Evolutionary conservation across 1,139 yeast species (phyloP), one percentile per base, ranked within the genome.

Genomic region (Yamadazyma kanchanaburiensis): DNA sequence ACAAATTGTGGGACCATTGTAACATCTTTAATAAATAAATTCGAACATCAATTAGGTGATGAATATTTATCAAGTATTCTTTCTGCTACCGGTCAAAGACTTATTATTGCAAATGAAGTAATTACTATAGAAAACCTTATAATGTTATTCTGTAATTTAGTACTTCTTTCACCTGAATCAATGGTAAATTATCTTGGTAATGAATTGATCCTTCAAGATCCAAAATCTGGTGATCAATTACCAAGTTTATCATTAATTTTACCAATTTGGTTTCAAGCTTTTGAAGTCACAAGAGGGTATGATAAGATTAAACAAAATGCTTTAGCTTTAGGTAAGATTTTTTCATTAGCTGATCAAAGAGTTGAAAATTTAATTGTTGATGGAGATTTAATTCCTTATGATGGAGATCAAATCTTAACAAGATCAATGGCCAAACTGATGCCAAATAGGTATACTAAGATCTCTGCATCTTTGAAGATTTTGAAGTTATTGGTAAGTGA

Each of bases 251-350:
- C 46, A 18, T 37, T 55, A 6, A 43, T 57, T 11, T 42, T 57
- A 12, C 80, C 81, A 4, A 80, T 83, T 32, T 89, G 97, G 96
- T 71, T 89, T 30, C 77, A 77, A 21, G 74, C 88, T 2, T 89
- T 85, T 55, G 94, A 85, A 46, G 77, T 82, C 1, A 72, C 89
- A 26, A 65, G 94, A 36, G 96, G 96, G 0, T 80, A 74, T 37
- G 84, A 80, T 22, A 78, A 77, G 37, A 86, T 89, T 33, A 70
- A 74, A 40, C 77, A 77, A 35, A 85, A 85, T 48, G 73, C 86
- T 4, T 52, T 74, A 24, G 95, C 96, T 0, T 63, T 91, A 26
- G 55, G 45, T 13, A 73, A 74, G 35, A 60, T 89, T 0, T 87
- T 70, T 43, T 63, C 77, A 15, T 58, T 81, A 13, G 63, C 72